Evolutionary conservation across 768 basidiomycete species (phyloP).

Genomic region (Trametes elegans): DNA sequence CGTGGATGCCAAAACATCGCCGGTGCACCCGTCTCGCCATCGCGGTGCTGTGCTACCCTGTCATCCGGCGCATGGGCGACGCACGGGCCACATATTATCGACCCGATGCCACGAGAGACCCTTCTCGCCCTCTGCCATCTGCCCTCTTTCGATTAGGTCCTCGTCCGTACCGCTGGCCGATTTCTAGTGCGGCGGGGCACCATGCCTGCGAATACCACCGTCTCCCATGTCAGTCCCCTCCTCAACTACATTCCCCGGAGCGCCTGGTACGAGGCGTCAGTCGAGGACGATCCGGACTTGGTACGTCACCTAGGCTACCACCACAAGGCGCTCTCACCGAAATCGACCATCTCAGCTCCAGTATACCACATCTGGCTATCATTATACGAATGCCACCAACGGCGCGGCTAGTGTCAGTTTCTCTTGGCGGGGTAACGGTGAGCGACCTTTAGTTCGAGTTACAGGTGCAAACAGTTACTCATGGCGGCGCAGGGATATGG

Average conservation of each 20-base stretch:
- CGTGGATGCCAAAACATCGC: not conserved
- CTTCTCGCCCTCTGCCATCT: not conserved
- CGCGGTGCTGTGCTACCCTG: constrained; percentile 6
- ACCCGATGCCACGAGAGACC: too few species aligned
- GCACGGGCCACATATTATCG: not conserved
- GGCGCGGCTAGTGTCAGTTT: constrained; percentile 14
- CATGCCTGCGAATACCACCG: constrained; percentile 21
- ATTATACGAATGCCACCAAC: constrained; percentile 13
- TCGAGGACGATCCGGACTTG: constrained; percentile 3
- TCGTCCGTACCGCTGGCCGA: not conserved
- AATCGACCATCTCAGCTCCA: not conserved
- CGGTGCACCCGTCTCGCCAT: not conserved
- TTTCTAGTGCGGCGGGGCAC: not conserved
- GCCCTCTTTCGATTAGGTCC: not conserved
- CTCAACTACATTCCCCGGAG: constrained; percentile 23
- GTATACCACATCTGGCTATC: constrained; percentile 12
- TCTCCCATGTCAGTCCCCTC: constrained; percentile 23
- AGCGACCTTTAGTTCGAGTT: not conserved
- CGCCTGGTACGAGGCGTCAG: constrained; percentile 20
- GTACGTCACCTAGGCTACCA: not conserved
- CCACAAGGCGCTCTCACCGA: not conserved
- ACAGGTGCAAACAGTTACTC: not conserved
- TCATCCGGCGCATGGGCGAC: not conserved
- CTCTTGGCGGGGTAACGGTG: constrained; percentile 20
- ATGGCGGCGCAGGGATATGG: not conserved